Evolutionary conservation across 75 land plant genomes (phyloP), one percentile per base, ranked within the genome.

Genomic region (Gnetum montanum): DNA sequence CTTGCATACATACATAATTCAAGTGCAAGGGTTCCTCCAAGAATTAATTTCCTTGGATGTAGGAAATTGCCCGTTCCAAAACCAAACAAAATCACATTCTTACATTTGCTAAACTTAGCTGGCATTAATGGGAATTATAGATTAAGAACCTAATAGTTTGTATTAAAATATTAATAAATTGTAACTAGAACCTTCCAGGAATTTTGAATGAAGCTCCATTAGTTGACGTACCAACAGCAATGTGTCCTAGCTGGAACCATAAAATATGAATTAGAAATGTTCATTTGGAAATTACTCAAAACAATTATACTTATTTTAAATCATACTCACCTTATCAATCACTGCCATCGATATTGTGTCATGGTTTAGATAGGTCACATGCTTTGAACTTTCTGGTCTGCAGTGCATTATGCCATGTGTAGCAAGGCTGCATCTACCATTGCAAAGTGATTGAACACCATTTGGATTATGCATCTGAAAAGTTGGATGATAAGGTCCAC

Each of bases 271-370:
- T 55, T 11, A 22, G 34, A 33, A 33, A 41, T n/a, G n/a, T n/a
- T n/a, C n/a, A n/a, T n/a, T 23, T 15, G 27, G 31, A 7, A 48
- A 19, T 8, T 29, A 24, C 43, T 31, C 2, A n/a, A 40, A 15
- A 10, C 43, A 40, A 10, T 15, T 40, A 10, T 10, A 40, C n/a
- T n/a, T n/a, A n/a, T n/a, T n/a, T n/a, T n/a, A n/a, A n/a, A n/a
- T n/a, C n/a, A n/a, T n/a, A n/a, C 8, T 70, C 62, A 82, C 98
- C 33, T 77, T 78, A 65, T 89, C 96, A 63, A 94, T 85, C 19
- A 82, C 98, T 38, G 96, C 91, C 98, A 94, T 94, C 33, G 98
- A 84, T 47, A 94, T 89, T 22, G 98, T 94, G 49, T 94, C 98
- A 70, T 94, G 98, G 73, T 83, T 90, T 56, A 63, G 50, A 26